A percentile compares a stretch with the other conserved stretches of the same genome.
These are phyloP conservation scores for Cryphonectria carpinicola DNA, from an alignment of 2,329 filamentous ascomycete genomes.

Conservation along the genomic window DNA sequence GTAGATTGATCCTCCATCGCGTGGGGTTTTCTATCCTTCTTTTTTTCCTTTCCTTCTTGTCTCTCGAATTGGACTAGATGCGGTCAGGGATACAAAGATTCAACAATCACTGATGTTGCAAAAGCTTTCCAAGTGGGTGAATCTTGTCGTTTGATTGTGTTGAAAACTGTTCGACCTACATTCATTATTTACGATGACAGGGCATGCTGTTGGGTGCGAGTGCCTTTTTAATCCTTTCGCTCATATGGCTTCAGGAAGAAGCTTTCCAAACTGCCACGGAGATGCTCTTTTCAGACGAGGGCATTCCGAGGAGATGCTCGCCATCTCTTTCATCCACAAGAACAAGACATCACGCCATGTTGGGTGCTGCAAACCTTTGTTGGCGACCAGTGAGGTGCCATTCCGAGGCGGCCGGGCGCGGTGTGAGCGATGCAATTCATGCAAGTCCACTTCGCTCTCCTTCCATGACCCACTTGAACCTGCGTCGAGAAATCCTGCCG, in stretches of 20 bases:
- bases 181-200: not conserved
- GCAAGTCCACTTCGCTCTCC: not conserved
- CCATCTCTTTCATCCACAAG: not conserved
- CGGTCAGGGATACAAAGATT: not conserved
- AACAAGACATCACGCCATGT: not conserved
- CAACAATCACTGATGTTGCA: not conserved
- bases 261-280: not conserved
- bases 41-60: not conserved
- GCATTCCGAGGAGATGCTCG: not conserved
- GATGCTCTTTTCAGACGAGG: not conserved
- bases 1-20: conserved; percentile 15
- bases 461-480: not conserved
- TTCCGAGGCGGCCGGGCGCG: no score
- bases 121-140: not conserved
- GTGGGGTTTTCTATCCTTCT: not conserved
- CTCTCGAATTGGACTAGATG: not conserved
- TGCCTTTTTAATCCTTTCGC: not conserved
- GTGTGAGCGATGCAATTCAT: no score
- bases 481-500: not conserved
- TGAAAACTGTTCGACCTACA: not conserved
- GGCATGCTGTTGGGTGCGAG: not conserved
- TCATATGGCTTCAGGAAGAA: not conserved
- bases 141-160: not conserved
- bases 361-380: not conserved
- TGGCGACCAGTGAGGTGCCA: not conserved